Base-by-base conservation (phyloP, 2,329 filamentous ascomycete genomes). In the Botrytis hyacinthi region DNA sequence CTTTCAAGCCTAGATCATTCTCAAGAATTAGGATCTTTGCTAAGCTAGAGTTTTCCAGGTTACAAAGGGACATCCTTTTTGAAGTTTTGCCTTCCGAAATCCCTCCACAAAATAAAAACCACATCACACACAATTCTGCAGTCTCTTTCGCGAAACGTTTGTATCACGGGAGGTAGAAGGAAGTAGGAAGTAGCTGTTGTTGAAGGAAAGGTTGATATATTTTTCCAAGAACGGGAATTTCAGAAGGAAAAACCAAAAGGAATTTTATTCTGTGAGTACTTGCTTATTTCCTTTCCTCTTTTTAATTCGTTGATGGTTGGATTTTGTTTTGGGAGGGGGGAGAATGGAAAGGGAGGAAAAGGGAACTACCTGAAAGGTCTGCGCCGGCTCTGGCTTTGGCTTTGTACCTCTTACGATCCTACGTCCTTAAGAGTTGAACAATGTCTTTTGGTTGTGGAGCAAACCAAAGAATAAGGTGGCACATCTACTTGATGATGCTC, bases 111-210 rank as follows among this genome's bases (percentile, higher is more conserved):
- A 68, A 71, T 42, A 70, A 68, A 70, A 57, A 57, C 51, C 60
- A 69, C 70, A 69, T 69, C 71, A 67, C 71, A 70, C 67, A 74
- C 74, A 74, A 75, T 79, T 79, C 77, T 76, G 76, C 73, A 72
- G 73, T 73, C 71, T 71, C 57, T 44, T 54, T 72, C 74, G 74
- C 76, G 75, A 74, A 75, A 78, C 77, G 77, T 68, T 78, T 76
- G 77, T 78, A 77, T 59, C 77, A 77, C 73, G 78, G 78, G 77
- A 78, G 77, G 79, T 77, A 76, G 79, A 77, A 79, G 78, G 77
- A 78, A 78, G 78, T 77, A 75, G 78, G 75, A 75, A 77, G 77
- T 76, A 76, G 77, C 73, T 74, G 77, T 76, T 75, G 75, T 76
- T 74, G 73, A 69, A 72, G 71, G 71, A 75, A 76, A 76, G 77